Base-by-base conservation (phyloP, 164 flowering plant genomes). In the Paratinospora sagittata region DNA sequence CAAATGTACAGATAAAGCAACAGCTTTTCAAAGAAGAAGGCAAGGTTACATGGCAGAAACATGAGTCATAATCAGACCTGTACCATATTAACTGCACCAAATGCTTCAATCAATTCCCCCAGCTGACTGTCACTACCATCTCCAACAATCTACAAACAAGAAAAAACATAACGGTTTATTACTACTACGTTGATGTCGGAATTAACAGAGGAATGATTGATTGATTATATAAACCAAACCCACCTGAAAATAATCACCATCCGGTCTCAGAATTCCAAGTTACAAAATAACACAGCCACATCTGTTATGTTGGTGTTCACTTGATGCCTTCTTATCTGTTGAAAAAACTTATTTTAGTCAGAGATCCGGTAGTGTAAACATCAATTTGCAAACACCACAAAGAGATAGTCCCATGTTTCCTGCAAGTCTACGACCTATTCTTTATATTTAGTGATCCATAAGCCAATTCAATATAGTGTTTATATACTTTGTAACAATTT, bases 281-380 rank as follows among this genome's bases (percentile, higher is more conserved):
- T 76, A 91, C 78, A 89, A 75, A 78, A 91, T 88, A 27, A 81
- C 87, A 80, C 97, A 91, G 6, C 49, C 81, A 66, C 97, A 91
- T 77, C 74, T 88, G 82, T 76, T 83, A 77, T 81, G 88, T 76
- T 83, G 75, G 16, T 81, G 77, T 63, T 82, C 75, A 36, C 73
- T 76, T 24, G 72, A 41, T 36, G 68, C 65, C 75, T 84, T 89
- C 84, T 86, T 89, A 65, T 84, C 97, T 89, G 91, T 74, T 69
- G 65, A 67, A 76, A 26, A 24, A 69, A 30, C 3, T 41, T 3
- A 47, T 8, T 49, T 27, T n/a, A 57, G 9, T 14, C 21, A 21
- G 14, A 36, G 36, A 19, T 55, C 61, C 19, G 5, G 23, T 43
- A 10, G 14, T 10, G 14, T 14, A 43, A 7, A 43, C 12, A 43